Evolutionary conservation across 352 stramenopile genomes (phyloP), one percentile per base, ranked within the genome.

Genomic region (Chrysophaeum taylorii): DNA sequence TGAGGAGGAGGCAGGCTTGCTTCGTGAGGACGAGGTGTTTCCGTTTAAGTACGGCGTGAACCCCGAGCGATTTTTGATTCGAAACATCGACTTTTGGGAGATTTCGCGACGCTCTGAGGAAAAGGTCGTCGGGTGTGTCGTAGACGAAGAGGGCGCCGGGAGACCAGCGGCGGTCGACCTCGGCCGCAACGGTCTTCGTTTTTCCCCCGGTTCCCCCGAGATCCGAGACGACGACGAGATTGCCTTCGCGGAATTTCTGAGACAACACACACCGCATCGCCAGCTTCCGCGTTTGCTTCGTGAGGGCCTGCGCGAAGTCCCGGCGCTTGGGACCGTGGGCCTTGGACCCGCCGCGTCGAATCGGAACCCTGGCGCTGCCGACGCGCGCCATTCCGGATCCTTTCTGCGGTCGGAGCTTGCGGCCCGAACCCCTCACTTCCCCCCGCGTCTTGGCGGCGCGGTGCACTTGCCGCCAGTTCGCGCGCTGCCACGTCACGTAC

Each of bases 381-480:
- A 83, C 83, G 67, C 87, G 77, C 16, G 87, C 84, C 14, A 48
- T 69, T 39, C 87, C 88, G 2, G 54, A 70, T 9, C 87, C 87
- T 78, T 93, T 94, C 76, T 94, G 88, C 23, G 72, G 73, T 14
- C 84, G 79, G 1, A 90, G 76, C 73, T 94, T 94, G 5, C 79
- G 69, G 29, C 81, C 86, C 53, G 77, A 87, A 12, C 87, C 87
- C 7, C 70, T 75, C 12, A 89, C 78, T 72, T 90, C 79, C 0
- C 50, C 64, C 35, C 89, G 83, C 23, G 77, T 83, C 74, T 91
- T 92, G 31, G 69, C 71, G 38, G 81, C 84, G 27, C 82, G 76
- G 12, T 66, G 75, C 15, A 80, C 79, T 9, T 50, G n/a, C 29
- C 79, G 75, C 27, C 80, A 81, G 43, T 85, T 86, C 67, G 82